Evolutionary conservation across 148 eudicot genomes (phyloP).

Genomic region (Gaultheria prostrata): DNA sequence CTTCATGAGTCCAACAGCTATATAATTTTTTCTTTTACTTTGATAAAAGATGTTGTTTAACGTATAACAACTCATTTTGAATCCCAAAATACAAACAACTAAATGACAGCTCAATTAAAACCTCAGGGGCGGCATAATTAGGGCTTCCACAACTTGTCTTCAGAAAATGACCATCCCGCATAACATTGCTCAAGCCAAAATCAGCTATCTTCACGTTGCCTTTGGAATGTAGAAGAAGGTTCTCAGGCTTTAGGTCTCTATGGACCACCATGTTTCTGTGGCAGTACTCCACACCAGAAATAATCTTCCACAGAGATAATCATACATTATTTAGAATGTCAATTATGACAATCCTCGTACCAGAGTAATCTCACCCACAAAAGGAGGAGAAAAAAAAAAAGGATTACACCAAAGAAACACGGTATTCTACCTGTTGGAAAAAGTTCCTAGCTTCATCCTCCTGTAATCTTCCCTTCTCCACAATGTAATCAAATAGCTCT

Average conservation of each 20-base stretch:
- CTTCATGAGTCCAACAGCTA: not conserved
- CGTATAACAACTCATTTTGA: not conserved
- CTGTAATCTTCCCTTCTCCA: slow-evolving; percentile 40
- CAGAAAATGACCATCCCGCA: slow-evolving; percentile 46
- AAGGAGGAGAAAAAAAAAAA: not conserved
- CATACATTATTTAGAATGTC: slow-evolving; percentile 7
- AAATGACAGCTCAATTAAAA: slow-evolving; percentile 3
- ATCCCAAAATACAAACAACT: not conserved
- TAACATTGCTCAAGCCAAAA: slow-evolving; percentile 41
- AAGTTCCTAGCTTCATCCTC: slow-evolving; percentile 41
- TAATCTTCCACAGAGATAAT: slow-evolving; percentile 24
- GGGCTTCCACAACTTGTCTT: slow-evolving; percentile 49
- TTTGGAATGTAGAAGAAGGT: slow-evolving; percentile 37
- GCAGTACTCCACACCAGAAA: slow-evolving; percentile 46
- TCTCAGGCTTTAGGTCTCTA: slow-evolving; percentile 47
- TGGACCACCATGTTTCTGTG: slow-evolving; percentile 46
- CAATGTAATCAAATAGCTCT: slow-evolving; percentile 44
- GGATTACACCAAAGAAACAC: not conserved
- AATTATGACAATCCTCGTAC: not conserved
- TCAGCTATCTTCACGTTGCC: slow-evolving; percentile 44
- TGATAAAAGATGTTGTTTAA: not conserved
- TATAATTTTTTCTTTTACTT: not conserved
- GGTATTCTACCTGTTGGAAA: slow-evolving; percentile 36
- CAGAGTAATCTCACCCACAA: not conserved
- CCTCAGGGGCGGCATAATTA: slow-evolving; percentile 52